Base-by-base conservation (phyloP, 768 basidiomycete species). In the Clavulina sp. region DNA sequence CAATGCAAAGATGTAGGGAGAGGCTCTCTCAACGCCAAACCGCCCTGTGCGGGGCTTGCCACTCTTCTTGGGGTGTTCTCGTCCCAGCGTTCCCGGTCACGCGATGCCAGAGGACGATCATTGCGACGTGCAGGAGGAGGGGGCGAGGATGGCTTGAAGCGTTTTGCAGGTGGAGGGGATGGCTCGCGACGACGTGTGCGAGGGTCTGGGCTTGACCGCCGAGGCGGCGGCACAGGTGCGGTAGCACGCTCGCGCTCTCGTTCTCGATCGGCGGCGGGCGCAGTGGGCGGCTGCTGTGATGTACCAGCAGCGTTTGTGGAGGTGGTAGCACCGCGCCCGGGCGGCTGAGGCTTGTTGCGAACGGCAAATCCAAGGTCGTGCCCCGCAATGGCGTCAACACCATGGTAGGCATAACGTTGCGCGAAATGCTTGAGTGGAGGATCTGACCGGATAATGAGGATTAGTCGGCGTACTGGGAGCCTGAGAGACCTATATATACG, bases 351-450 rank as follows among this genome's bases (percentile, higher is more conserved):
- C 56, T 32, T 62, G 58, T 16, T 62, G 58, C 43, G 68, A 75
- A 66, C 26, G 2, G 81, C 76, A 57, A 86, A 81, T 4, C 93
- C 93, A 19, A 95, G 76, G 61, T 97, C 93, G 34, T 81, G 77
- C 13, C 78, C 72, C 2, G 91, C 86, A 55, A 96, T 92, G 19
- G 86, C 82, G 60, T 96, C 92, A 26, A 81, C 80, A 31, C 79
- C 80, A 26, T 80, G 73, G 63, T 88, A 88, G 26, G 74, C 78
- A 61, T 87, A 84, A 38, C 87, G 73, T 60, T 88, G 83, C 0
- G 89, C 89, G 54, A 95, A 66, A 32, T 63, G 82, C 59, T 93
- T 88, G 63, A 95, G 84, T 0, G 87, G 78, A 0, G 86, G 80
- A 59, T 91, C 92, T 95, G 59, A 1, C n/a, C n/a, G 41, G 6